Evolutionary conservation across 352 stramenopile species (phyloP), one percentile per base, ranked within the genome.

Genomic region (Globisporangium parvum): DNA sequence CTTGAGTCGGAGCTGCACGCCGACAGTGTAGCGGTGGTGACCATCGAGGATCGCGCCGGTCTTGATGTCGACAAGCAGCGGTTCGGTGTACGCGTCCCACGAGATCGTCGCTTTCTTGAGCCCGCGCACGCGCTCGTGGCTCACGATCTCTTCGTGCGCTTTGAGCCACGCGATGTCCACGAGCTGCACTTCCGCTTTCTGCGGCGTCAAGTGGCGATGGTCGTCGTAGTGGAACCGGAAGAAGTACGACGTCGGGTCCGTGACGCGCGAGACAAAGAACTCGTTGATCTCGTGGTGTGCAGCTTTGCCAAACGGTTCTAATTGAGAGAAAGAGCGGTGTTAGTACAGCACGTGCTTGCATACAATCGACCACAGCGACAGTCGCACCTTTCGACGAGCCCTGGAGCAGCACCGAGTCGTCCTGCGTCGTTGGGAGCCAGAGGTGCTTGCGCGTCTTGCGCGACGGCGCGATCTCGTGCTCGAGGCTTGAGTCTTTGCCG

Each of bases 241-340:
- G 63, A 94, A 94, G 65, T 92, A 94, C 23, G 85, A 94, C 46
- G 85, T 92, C 49, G 82, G 81, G 59, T 94, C 85, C 18, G 77
- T 89, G 50, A 91, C 75, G 5, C 85, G 80, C 31, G 82, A 85
- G 14, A 90, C 63, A 54, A 94, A 88, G 53, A 94, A 94, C 40
- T 81, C 71, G 31, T 87, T 68, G 18, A 87, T 75, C 15, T 80
- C 74, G 24, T 73, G 69, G 51, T 72, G 59, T 11, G 69, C 49
- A 14, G 61, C 54, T 14, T 47, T 44, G 8, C 40, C 49, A 23
- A 64, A 58, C 14, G 48, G 24, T 20, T 48, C 53, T 61, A 33
- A 53, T 15, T 24, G 40, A 33, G 41, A 18, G 41, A 24, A 17
- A 46, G 15, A 49, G 44, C 28, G 31, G 44, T 48, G 44, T 31